Base-by-base conservation (phyloP, 495 filamentous ascomycete species). In the Xylaria castorea region DNA sequence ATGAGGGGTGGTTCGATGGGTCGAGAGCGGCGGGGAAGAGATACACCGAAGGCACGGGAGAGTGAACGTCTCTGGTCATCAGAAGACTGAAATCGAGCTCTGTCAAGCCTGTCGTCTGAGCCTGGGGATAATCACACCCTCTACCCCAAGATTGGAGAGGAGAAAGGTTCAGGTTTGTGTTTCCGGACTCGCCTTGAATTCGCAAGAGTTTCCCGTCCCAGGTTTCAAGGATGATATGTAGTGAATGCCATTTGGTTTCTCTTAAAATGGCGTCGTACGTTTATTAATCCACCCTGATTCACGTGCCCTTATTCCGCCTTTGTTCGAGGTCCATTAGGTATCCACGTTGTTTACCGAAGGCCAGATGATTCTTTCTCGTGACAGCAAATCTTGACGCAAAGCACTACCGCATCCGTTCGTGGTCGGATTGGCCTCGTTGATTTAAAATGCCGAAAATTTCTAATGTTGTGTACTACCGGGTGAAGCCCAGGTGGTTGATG, bases 401-500 rank as follows among this genome's bases (percentile, higher is more conserved):
- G 9, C 27, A 32, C 53, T 2, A 16, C 27, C 27, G 11, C 53
- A 57, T 55, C 9, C 0, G 18, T 27, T 36, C 57, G n/a, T 60
- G 5, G 22, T 22, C 30, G 36, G 20, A 9, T 20, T 34, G 27
- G 32, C 8, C 57, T 36, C 57, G 57, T 60, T n/a, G 8, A 22
- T 22, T 38, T 5, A 53, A 66, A 12, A 73, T 73, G 71, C 64
- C 71, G 9, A 50, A 68, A 18, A 73, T 73, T n/a, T 7, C 51
- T n/a, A 63, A 40, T 40, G 71, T 73, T 25, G 71, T 57, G 0
- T 68, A 91, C 79, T 91, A 90, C 79, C 84, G 89, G 32, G 89
- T 91, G 48, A 83, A 86, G 32, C 89, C 89, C 42, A 83, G 89
- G 55, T 92, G 90, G 90, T 84, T 91, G 25, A 91, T 91, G 73